phyloP scores from a whole-genome alignment of 2,329 filamentous ascomycete species.

The Alternaria triticina region DNA sequence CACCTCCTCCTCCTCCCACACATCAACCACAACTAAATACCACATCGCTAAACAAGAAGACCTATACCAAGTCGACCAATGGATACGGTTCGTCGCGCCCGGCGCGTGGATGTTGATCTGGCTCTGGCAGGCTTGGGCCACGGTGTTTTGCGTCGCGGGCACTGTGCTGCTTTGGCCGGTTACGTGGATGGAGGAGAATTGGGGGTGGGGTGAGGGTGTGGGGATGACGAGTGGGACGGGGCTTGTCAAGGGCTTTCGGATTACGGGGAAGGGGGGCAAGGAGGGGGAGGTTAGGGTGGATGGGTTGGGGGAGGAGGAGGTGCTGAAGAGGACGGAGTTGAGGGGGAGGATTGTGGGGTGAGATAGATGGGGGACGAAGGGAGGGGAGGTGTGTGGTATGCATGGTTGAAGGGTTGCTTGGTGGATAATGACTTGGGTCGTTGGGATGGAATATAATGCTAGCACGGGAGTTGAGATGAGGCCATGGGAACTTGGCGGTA shows the following conservation, averaged over 20 bases:
- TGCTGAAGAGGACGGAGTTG: slow-evolving; percentile 16
- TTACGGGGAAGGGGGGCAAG: slow-evolving; percentile 8
- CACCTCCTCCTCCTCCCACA: neutral
- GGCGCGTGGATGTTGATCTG: slow-evolving; percentile 65
- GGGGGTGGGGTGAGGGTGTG: slow-evolving; percentile 18
- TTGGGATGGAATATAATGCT: neutral
- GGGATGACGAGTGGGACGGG: slow-evolving; percentile 8
- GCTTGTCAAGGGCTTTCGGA: neutral
- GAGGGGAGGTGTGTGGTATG: neutral
- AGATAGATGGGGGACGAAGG: neutral
- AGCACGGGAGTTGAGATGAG: too few relatives aligned
- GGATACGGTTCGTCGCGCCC: slow-evolving; percentile 72
- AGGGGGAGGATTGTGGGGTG: slow-evolving; percentile 19
- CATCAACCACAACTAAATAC: too few relatives aligned
- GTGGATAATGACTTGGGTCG: neutral
- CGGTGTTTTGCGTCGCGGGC: slow-evolving; percentile 68
- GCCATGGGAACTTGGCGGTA: too few relatives aligned
- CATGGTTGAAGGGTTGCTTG: neutral
- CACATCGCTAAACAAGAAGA: slow-evolving; percentile 81
- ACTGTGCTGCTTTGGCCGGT: slow-evolving; percentile 60
- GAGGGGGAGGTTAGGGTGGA: slow-evolving; percentile 11
- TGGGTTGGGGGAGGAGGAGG: slow-evolving; percentile 15
- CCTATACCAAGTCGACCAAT: slow-evolving; percentile 78
- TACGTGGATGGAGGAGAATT: slow-evolving; percentile 33
- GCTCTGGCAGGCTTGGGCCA: slow-evolving; percentile 69